A percentile compares a stretch with the other conserved stretches of the same genome.
These are phyloP conservation scores for Hygrophorus russula DNA, from an alignment of 768 basidiomycete genomes.

Conservation along the genomic window DNA sequence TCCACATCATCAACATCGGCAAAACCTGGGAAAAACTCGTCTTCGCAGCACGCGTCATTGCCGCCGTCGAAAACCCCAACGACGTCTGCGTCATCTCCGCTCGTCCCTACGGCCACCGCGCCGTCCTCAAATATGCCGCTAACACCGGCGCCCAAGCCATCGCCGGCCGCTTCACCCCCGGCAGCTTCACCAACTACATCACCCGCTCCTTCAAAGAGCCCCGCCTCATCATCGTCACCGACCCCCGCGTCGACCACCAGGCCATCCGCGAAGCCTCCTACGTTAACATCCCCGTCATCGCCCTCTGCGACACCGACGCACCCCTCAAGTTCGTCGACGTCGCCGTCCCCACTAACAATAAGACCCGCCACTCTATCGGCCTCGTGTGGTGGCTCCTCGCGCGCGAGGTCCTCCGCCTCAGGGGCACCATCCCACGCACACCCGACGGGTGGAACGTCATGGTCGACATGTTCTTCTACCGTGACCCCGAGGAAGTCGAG, in stretches of 20 bases:
- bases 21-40: slow-evolving; percentile 99
- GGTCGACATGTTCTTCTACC: slow-evolving; percentile 99
- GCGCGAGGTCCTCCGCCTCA: slow-evolving; percentile 92
- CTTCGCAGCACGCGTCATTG: slow-evolving; percentile 94
- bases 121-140: slow-evolving; percentile 95
- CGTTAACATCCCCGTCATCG: slow-evolving; percentile 99
- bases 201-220: slow-evolving; percentile 99
- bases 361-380: slow-evolving; percentile 94
- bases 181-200: slow-evolving; percentile 99
- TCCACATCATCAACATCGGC: slow-evolving; percentile 95
- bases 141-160: slow-evolving; percentile 99
- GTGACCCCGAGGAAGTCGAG: slow-evolving; percentile 98
- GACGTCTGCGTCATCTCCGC: slow-evolving; percentile 98
- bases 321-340: slow-evolving; percentile 97
- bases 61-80: slow-evolving; percentile 95
- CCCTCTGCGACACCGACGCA: slow-evolving; percentile 97
- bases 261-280: slow-evolving; percentile 99
- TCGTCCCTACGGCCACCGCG: slow-evolving; percentile 97
- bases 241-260: slow-evolving; percentile 99
- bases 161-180: slow-evolving; percentile 98
- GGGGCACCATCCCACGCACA: slow-evolving; percentile 87
- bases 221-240: slow-evolving; percentile 94
- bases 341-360: slow-evolving; percentile 99
- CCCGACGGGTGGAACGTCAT: slow-evolving; percentile 95
- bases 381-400: slow-evolving; percentile 96